A percentile compares a stretch with the other conserved stretches of the same genome.
phyloP scores from a whole-genome alignment of 192 early-diverging fungal species.

The Linderina pennispora region DNA sequence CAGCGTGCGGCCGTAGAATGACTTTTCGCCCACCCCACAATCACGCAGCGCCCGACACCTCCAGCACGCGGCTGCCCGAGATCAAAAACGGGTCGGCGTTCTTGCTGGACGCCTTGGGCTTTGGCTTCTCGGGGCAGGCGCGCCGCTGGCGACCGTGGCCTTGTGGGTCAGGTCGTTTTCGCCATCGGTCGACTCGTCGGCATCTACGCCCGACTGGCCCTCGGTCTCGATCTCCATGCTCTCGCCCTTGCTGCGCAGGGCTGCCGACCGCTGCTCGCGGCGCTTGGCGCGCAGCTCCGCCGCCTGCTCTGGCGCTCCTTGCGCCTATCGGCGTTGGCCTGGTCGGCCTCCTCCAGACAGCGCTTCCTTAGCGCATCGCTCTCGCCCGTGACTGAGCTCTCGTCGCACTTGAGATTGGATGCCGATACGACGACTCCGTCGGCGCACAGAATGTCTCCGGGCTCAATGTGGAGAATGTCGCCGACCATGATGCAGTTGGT shows the following conservation, averaged over 20 bases:
- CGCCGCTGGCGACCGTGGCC: background rate
- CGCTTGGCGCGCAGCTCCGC: conserved; percentile 41
- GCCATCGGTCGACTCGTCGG: conserved; percentile 42
- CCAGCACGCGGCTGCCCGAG: conserved; percentile 86
- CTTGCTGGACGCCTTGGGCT: conserved; percentile 24
- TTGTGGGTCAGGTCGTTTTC: conserved; percentile 8
- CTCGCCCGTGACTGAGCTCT: conserved; percentile 93
- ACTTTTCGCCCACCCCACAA: conserved; percentile 81
- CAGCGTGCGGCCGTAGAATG: conserved; percentile 84
- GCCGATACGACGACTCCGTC: conserved; percentile 83
- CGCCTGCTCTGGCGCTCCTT: conserved; percentile 32
- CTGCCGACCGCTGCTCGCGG: conserved; percentile 32
- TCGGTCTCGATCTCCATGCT: conserved; percentile 17
- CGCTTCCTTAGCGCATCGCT: conserved; percentile 84
- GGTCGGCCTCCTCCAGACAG: conserved; percentile 44
- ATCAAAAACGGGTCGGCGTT: conserved; percentile 76
- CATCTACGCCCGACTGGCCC: conserved; percentile 28
- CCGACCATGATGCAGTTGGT: conserved; percentile 82
- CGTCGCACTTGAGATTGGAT: conserved; percentile 83
- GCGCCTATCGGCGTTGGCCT: conserved; percentile 21
- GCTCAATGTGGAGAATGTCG: conserved; percentile 80
- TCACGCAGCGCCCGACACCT: conserved; percentile 79
- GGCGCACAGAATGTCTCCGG: conserved; percentile 88
- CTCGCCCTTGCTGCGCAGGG: conserved; percentile 18
- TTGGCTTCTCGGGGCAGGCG: background rate